Evolutionary conservation across 2,329 filamentous ascomycete species (phyloP), one percentile per base, ranked within the genome.

Genomic region (Paramyrothecium roridum): DNA sequence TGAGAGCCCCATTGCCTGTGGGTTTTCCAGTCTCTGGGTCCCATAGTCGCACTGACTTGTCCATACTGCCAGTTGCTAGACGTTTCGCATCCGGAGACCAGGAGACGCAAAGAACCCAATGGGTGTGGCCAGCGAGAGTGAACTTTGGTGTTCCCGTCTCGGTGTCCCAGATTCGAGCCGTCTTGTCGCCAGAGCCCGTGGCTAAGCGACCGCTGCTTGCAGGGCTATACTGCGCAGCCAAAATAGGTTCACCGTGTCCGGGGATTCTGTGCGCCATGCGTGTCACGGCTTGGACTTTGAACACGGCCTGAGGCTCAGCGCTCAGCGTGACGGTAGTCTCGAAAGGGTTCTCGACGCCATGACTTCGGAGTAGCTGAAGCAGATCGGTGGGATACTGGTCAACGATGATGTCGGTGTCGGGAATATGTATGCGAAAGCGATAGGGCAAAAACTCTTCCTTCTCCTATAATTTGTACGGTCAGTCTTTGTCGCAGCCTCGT

Each of bases 101-200:
- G 54, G 86, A 85, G 3, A 96, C 91, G 2, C 87, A 90, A 54
- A 98, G 74, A 3, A 98, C 92, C 93, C 93, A 97, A 57, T 89
- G 89, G 2, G 88, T 87, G 71, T 98, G 95, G 1, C 92, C 92
- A 64, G 91, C 89, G 50, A 98, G 75, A 0, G 92, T 98, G 71
- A 90, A 84, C 58, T 91, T 83, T 0, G 93, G 92, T 12, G 92
- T 97, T 50, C 93, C 93, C 0, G 92, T 97, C 65, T 97, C 91
- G 50, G 91, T 93, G 66, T 99, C 93, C 91, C 91, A 97, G 75
- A 98, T 88, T 55, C 93, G 80, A 0, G 93, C 93, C 2, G 93
- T 97, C 63, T 89, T 89, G 67, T 99, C 95, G 49, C 95, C 95
- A 58, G 89, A 91, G 1, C 93, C 95, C 2, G 91, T 96, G 0